Percentiles rank a stretch among this genome's conserved stretches.
These are phyloP conservation scores for Bipolaris cookei DNA, from an alignment of 2,329 filamentous ascomycete genomes.

Conservation along the genomic window DNA sequence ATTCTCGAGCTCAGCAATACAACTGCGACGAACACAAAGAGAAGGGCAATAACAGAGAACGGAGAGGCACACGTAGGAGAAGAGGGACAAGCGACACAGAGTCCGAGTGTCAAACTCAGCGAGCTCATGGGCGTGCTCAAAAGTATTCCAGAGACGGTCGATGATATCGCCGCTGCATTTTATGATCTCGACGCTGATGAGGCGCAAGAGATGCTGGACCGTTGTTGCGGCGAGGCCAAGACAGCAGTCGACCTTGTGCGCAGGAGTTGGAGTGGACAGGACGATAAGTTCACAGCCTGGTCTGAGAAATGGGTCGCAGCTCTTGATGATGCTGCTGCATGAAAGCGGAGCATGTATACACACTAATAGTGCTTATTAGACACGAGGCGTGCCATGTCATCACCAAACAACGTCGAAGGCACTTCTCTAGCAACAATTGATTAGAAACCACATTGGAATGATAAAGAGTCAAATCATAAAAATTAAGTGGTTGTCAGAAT, in stretches of 20 bases:
- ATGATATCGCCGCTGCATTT: slow-evolving; percentile 73
- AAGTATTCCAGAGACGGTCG: slow-evolving; percentile 69
- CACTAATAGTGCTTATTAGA: background rate
- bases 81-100: slow-evolving; percentile 1
- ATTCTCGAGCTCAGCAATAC: slow-evolving; percentile 11
- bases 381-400: background rate
- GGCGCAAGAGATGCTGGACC: slow-evolving; percentile 65
- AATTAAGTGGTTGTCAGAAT: background rate
- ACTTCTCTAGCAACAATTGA: too few species aligned
- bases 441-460: background rate
- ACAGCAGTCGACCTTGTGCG: slow-evolving; percentile 62
- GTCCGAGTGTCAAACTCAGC: slow-evolving; percentile 55
- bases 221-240: slow-evolving; percentile 67
- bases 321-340: slow-evolving; percentile 46
- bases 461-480: background rate
- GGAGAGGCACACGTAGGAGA: background rate
- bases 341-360: background rate
- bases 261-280: slow-evolving; percentile 66
- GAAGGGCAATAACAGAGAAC: background rate
- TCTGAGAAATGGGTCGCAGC: slow-evolving; percentile 62
- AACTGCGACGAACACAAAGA: background rate
- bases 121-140: slow-evolving; percentile 63
- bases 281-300: slow-evolving; percentile 83
- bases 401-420: background rate
- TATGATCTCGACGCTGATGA: slow-evolving; percentile 69